Evolutionary conservation across 2,329 filamentous ascomycete species (phyloP).

Genomic region (Penicillium sp.): DNA sequence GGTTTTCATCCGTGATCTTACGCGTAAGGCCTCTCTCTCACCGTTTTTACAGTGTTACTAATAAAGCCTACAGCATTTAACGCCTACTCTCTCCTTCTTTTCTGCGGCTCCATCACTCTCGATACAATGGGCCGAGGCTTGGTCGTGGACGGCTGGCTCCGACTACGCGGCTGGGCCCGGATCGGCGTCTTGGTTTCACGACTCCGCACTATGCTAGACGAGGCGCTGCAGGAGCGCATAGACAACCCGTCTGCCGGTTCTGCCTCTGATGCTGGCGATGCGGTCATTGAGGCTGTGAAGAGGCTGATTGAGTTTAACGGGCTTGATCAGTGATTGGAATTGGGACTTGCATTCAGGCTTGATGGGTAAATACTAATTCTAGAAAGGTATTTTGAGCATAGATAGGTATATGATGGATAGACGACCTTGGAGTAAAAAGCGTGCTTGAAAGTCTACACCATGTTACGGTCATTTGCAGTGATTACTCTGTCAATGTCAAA

Average conservation of each 20-base stretch:
- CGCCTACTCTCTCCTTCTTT: conserved; percentile 79
- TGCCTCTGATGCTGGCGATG: conserved; percentile 32
- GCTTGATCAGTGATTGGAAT: conserved; percentile 53
- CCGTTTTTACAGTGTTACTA: not conserved
- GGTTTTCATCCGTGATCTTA: conserved; percentile 85
- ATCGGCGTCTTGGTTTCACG: conserved; percentile 86
- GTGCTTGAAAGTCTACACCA: not conserved
- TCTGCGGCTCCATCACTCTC: conserved; percentile 76
- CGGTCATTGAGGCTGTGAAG: conserved; percentile 69
- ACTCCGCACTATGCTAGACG: conserved; percentile 80
- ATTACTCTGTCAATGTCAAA: too few relatives aligned
- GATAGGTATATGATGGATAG: not conserved
- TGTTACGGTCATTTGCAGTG: not conserved
- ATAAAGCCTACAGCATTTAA: conserved; percentile 62
- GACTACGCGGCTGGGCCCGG: conserved; percentile 83
- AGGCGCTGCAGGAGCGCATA: conserved; percentile 73
- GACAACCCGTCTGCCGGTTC: conserved; percentile 65
- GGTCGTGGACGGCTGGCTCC: conserved; percentile 86
- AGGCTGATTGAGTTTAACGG: conserved; percentile 86
- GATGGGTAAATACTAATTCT: not conserved
- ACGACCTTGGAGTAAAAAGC: not conserved
- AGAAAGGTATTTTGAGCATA: not conserved
- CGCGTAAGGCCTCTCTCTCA: conserved; percentile 56
- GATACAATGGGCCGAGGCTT: conserved; percentile 84
- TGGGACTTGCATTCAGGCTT: too few relatives aligned